Evolutionary conservation across 345 rosid species (phyloP).

Genomic region (Camelina sativa): DNA sequence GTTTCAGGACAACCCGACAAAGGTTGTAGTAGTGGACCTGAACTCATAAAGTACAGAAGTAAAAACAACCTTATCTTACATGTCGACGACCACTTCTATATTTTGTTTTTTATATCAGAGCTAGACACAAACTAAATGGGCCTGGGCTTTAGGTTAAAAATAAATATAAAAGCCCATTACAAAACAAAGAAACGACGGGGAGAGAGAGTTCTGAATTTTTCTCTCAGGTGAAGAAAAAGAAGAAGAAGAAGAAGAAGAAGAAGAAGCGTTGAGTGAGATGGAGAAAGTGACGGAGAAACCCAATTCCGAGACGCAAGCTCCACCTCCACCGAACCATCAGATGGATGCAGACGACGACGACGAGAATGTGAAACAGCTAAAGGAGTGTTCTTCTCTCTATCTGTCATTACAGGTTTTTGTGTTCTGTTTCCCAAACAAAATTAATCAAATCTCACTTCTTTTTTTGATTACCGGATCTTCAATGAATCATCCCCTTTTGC

Average conservation of each 20-base stretch:
- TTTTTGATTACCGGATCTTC: background rate
- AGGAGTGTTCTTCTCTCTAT: slow-evolving; percentile 77
- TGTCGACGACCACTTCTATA: slow-evolving; percentile 31
- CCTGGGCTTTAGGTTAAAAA: slow-evolving; percentile 11
- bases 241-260: too few species aligned
- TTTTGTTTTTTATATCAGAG: background rate
- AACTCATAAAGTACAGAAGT: slow-evolving; percentile 23
- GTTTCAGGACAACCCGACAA: slow-evolving; percentile 31
- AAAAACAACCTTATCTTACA: slow-evolving; percentile 2
- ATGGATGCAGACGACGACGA: slow-evolving; percentile 81
- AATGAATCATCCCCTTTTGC: background rate
- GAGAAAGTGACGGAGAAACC: slow-evolving; percentile 33
- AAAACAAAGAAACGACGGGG: too few species aligned
- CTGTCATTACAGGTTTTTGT: slow-evolving; percentile 66
- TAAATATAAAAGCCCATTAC: slow-evolving; percentile 17
- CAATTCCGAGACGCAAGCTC: slow-evolving; percentile 17
- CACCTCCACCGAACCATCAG: slow-evolving; percentile 49
- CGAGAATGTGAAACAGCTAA: slow-evolving; percentile 87
- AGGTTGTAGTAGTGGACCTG: slow-evolving; percentile 43
- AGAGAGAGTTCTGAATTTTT: background rate
- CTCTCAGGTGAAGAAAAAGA: background rate
- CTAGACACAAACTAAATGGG: slow-evolving; percentile 14
- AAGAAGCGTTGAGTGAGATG: background rate
- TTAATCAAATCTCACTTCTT: background rate
- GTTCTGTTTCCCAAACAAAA: background rate